Base-by-base conservation (phyloP, 176 grass and related monocot species). In the Urochloa ruziziensis region DNA sequence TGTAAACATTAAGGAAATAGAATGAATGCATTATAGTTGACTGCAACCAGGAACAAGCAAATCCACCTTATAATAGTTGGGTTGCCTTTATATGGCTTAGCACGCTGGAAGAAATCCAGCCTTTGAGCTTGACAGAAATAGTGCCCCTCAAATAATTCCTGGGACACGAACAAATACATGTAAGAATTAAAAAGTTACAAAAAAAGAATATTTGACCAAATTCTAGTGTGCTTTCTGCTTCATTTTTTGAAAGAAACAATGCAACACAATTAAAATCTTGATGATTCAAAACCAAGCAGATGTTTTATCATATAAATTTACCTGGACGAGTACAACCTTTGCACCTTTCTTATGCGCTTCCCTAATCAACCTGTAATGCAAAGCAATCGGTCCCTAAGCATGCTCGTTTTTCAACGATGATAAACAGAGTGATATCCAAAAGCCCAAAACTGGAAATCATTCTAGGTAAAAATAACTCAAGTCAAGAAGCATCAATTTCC, bases 81-180 rank as follows among this genome's bases (percentile, higher is more conserved):
- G 76, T 99, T 93, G 11, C 73, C 93, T 89, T 96, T 90, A 76
- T 96, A 99, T 85, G 96, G 93, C 67, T 92, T 96, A 47, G 96
- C 96, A 23, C 85, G 87, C 33, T n/a, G 33, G 75, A 99, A 98
- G 65, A 92, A 96, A 68, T 96, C 96, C 83, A 91, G 56, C 79
- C 89, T 91, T 87, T 98, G 91, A 91, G 89, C 93, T 87, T 99
- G 96, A 82, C 96, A 99, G 79, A 99, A 99, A 91, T 99, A 96
- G 60, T 91, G 83, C 10, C 96, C 93, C 67, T 99, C 96, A 89
- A 99, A 99, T 34, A 99, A 75, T 84, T 99, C 93, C 96, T 99
- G 44, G 30, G 52, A 72, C 35, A 88, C 60, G 70, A 11, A 64
- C 15, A 66, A 13, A 46, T 33, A 67, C 1, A 34, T 46, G 9